Percentiles rank a stretch among this genome's conserved stretches.
Conservation (phyloP, 345 rosid species). For the Linum usitatissimum region DNA sequence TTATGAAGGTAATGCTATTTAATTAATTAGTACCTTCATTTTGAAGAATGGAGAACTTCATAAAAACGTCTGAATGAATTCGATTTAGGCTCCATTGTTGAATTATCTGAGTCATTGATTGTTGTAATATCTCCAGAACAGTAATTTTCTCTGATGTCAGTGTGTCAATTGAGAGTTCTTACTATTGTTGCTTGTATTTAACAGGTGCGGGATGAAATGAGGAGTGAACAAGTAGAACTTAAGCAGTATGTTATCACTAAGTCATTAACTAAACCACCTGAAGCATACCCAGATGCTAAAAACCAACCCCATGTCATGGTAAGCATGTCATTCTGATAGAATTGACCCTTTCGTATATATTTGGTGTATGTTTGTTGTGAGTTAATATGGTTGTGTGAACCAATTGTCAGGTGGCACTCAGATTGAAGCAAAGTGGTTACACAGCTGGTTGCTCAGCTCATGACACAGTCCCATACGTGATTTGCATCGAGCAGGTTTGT, state of each 20-base stretch:
- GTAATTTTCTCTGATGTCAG: no score
- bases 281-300: slow-evolving; percentile 92
- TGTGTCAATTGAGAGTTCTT: background rate
- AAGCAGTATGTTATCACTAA: slow-evolving; percentile 92
- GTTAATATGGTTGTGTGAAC: slow-evolving; percentile 5
- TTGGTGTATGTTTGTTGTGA: background rate
- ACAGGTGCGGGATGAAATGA: slow-evolving; percentile 90
- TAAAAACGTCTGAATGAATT: background rate
- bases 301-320: slow-evolving; percentile 96
- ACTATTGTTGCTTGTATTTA: slow-evolving; percentile 14
- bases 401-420: slow-evolving; percentile 69
- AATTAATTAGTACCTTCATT: background rate
- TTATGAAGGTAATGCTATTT: slow-evolving; percentile 47
- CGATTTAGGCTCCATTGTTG: no score
- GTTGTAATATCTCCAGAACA: no score
- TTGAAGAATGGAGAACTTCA: background rate
- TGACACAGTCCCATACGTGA: slow-evolving; percentile 84
- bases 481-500: slow-evolving; percentile 90
- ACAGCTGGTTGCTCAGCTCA: slow-evolving; percentile 67
- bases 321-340: slow-evolving; percentile 13
- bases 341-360: no score
- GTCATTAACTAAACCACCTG: slow-evolving; percentile 87
- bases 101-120: no score
- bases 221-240: slow-evolving; percentile 77
- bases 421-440: slow-evolving; percentile 84